Conservation (phyloP, 176 grass and related monocot genomes). For the Hordeum marinum region DNA sequence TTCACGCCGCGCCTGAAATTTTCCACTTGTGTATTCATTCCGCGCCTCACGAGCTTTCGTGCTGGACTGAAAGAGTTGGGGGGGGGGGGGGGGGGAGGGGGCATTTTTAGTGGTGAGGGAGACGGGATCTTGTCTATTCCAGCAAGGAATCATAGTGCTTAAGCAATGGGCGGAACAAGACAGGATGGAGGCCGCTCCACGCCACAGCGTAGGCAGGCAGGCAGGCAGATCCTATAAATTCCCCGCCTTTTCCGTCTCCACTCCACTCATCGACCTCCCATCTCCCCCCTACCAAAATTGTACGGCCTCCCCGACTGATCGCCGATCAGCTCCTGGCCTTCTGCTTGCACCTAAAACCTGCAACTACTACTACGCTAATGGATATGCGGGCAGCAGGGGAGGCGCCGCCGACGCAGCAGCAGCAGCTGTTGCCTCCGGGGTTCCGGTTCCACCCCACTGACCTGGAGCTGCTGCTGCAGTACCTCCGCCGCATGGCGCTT, state of each 20-base stretch:
- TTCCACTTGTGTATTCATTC: neutral
- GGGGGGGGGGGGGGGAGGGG: no score
- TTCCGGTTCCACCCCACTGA: slow-evolving; percentile 88
- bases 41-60: neutral
- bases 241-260: slow-evolving; percentile 36
- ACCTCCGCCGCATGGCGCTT: slow-evolving; percentile 56
- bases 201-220: neutral
- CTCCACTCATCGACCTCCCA: slow-evolving; percentile 34
- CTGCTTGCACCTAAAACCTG: neutral
- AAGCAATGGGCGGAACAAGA: neutral
- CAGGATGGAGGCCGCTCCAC: slow-evolving; percentile 45
- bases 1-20: neutral
- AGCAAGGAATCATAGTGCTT: slow-evolving; percentile 49
- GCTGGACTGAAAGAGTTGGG: neutral
- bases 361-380: neutral
- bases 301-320: neutral
- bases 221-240: slow-evolving; percentile 39
- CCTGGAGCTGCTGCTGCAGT: slow-evolving; percentile 74
- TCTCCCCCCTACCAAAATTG: neutral
- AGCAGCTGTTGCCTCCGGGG: slow-evolving; percentile 57
- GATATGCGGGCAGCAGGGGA: slow-evolving; percentile 8
- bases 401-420: neutral
- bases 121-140: slow-evolving; percentile 31
- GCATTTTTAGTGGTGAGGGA: neutral
- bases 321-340: neutral